Evolutionary conservation across 306 rosid genomes (phyloP), one percentile per base, ranked within the genome.

Genomic region (Macrotyloma uniflorum): DNA sequence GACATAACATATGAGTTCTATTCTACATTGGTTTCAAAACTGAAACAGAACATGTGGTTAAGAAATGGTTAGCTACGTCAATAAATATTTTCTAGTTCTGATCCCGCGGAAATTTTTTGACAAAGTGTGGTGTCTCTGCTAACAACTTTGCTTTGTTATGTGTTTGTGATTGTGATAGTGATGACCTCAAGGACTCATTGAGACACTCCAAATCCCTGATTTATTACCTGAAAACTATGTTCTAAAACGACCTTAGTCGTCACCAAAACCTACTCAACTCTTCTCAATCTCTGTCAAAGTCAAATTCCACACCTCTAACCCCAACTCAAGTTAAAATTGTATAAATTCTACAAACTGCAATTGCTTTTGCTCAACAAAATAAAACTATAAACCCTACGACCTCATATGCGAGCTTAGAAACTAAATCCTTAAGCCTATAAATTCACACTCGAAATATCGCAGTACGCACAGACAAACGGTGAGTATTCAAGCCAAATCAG

Each of bases 381-480:
- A 69, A 67, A 35, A 8, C 16, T 47, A 75, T 47, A 75, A 67
- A 57, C 65, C 54, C 53, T 67, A 10, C 54, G 23, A 61, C 54
- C 72, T 62, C 26, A 12, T 32, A 47, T 36, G 22, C 6, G 43
- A 22, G 13, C 59, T n/a, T 36, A 16, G 16, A 20, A 16, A 78
- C 30, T 15, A 24, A 67, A 57, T 22, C 5, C 14, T 24, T 12
- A 64, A 80, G 28, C 32, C 24, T n/a, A 20, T 28, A 51, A 79
- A 71, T 19, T 14, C 40, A 69, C 23, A 61, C 46, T 18, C 26
- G 2, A 26, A 76, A 38, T 28, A 36, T 70, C 26, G 28, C 55
- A 28, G 35, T 45, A 32, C 9, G 24, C 55, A 18, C 2, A 49
- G 43, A 72, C 2, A 43, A 13, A 1, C 13, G 10, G 26, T 5